Evolutionary conservation across 805 yeast species (phyloP), one percentile per base, ranked within the genome.

Genomic region (Myxozyma monticola): DNA sequence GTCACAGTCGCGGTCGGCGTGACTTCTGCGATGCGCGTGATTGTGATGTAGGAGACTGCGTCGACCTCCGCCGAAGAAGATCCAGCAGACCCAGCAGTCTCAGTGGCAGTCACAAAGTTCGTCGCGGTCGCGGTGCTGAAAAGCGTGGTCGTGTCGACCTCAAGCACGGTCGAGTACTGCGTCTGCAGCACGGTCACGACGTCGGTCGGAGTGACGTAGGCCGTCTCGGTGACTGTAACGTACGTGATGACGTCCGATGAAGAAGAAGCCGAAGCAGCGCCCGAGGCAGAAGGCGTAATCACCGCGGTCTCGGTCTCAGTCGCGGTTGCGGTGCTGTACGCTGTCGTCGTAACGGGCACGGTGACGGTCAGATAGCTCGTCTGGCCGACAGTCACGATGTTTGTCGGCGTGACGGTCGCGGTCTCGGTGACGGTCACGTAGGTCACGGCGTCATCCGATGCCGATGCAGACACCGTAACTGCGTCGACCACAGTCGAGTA

Each of bases 351-450:
- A 26, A 4, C 15, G 29, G 6, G 6, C 7, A 5, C 22, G 22
- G 25, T 14, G 22, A 6, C n/a, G 4, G 38, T 18, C 25, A 12
- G 22, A 7, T n/a, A n/a, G 14, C 17, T 20, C 5, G 49, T 46
- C 22, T 40, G n/a, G 4, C 3, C 26, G 28, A 29, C 34, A 15
- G 41, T 37, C 6, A 18, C 33, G 14, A 38, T 17, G 15, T 6
- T 15, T 26, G 46, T 35, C 17, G 51, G 51, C 8, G 46, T 47
- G 12, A 28, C 36, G 21, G 42, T 45, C 4, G 29, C 37, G 12
- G 41, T 36, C 17, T 20, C 37, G n/a, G 48, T 38, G 6, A 45
- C 48, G 12, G 45, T 41, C 17, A 47, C 46, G 41, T 26, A 35
- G 2, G 31, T 22, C 3, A 39, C 17, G n/a, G 37, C 17, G 21